Evolutionary conservation across 805 yeast genomes (phyloP).

Genomic region (Monosporozyma siamensis): DNA sequence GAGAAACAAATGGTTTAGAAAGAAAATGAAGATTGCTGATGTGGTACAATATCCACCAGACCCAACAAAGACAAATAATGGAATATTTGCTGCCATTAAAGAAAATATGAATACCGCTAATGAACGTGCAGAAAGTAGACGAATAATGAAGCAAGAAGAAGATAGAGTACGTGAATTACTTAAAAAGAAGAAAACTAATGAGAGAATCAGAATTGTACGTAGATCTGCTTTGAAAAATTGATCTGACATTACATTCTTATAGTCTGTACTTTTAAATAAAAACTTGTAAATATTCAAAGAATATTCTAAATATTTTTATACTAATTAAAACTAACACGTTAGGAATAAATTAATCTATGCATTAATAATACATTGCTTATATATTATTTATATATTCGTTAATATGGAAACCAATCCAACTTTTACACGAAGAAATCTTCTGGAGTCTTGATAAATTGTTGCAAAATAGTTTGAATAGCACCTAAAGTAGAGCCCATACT

Average conservation of each 20-base stretch:
- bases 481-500: conserved; percentile 45
- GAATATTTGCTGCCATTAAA: conserved; percentile 32
- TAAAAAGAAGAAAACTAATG: conserved; percentile 25
- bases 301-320: neutral
- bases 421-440: conserved; percentile 20
- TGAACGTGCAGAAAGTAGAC: conserved; percentile 33
- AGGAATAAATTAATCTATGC: neutral
- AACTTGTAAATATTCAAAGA: conserved; percentile 7
- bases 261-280: neutral
- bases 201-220: conserved; percentile 24
- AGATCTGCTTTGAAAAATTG: conserved; percentile 18
- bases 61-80: conserved; percentile 20
- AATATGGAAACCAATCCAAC: neutral
- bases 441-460: conserved; percentile 38
- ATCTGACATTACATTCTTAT: neutral
- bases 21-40: conserved; percentile 47
- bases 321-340: neutral
- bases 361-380: neutral
- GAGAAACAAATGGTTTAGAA: conserved; percentile 51
- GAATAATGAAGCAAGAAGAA: conserved; percentile 30
- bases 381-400: neutral
- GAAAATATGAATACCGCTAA: conserved; percentile 35
- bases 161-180: conserved; percentile 26
- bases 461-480: conserved; percentile 44
- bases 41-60: conserved; percentile 44